Evolutionary conservation across 208 protist species (phyloP), one percentile per base, ranked within the genome.

Genomic region (Trypanosoma mega): DNA sequence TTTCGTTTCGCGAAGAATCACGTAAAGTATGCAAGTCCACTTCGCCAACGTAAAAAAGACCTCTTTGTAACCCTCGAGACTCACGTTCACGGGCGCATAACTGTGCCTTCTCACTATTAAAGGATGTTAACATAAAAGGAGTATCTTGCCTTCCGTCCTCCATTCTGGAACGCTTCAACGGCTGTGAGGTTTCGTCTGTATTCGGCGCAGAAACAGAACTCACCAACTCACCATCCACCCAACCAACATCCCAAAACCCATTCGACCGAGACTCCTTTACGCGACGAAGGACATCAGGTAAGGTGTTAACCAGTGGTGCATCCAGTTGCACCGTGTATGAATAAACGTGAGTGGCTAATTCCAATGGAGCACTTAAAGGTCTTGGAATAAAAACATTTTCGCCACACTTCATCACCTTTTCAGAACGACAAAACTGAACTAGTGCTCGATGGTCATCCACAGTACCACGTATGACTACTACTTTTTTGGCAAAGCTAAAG

Each of bases 31-130:
- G 50, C 39, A 96, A 63, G 26, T 96, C 84, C 7, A 81, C 61
- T 26, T 87, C 76, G 24, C 89, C 89, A 14, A 96, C 76, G 72
- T 92, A 93, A 71, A 87, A 91, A 30, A 82, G 82, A n/a, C 89
- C 89, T 7, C 79, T 66, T 29, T 82, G 78, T n/a, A 92, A 63
- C 1, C 78, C 81, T 14, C 69, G 46, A 49, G 33, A 8, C 58
- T 82, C 80, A 11, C 80, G 80, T 36, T 85, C 55, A 23, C 74
- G 74, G 5, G 89, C 86, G 51, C 84, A 88, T 30, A 60, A 48
- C 56, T 92, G 74, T 21, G 75, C 51, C 52, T 76, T 78, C 27
- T 79, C 72, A n/a, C 53, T 59, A 9, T 60, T 66, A 24, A 90
- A 68, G 6, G 69, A 36, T 21, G 68, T 58, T 6, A 89, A 72